These are phyloP conservation scores for Elongisporangium prolatum DNA, from an alignment of 352 stramenopile genomes.

Conservation along the genomic window DNA sequence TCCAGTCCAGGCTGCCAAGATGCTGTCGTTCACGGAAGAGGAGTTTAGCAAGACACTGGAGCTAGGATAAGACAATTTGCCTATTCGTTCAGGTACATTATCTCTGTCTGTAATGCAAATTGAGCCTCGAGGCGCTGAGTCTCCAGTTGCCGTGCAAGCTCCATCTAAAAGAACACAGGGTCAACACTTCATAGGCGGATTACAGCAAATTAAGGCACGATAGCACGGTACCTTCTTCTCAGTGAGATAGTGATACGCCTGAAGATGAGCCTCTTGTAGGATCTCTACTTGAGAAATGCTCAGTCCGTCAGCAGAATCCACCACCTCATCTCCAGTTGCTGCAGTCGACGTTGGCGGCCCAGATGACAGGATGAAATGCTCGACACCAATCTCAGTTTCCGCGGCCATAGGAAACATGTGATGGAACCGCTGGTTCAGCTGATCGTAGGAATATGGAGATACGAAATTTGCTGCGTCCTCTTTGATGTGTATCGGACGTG, in stretches of 20 bases:
- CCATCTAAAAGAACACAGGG: conserved; percentile 41
- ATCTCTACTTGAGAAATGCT: conserved; percentile 84
- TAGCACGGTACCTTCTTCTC: conserved; percentile 87
- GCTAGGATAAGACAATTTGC: conserved; percentile 25
- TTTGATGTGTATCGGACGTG: neutral
- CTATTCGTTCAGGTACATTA: conserved; percentile 42
- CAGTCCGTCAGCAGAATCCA: conserved; percentile 39
- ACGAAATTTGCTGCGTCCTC: neutral
- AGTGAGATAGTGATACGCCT: conserved; percentile 77
- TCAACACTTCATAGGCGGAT: no score
- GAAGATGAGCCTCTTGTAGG: conserved; percentile 76
- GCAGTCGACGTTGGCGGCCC: conserved; percentile 1
- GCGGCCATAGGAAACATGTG: conserved; percentile 62
- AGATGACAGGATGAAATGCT: conserved; percentile 72
- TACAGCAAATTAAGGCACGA: no score
- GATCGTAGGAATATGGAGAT: conserved; percentile 33
- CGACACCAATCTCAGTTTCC: conserved; percentile 69
- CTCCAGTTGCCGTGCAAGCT: conserved; percentile 70
- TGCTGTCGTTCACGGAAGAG: conserved; percentile 83
- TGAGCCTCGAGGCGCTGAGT: conserved; percentile 64
- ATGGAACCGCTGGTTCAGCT: conserved; percentile 51
- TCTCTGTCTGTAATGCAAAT: conserved; percentile 58
- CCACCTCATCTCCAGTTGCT: conserved; percentile 4
- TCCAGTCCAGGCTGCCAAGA: conserved; percentile 62
- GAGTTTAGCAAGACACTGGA: conserved; percentile 80